phyloP scores from a whole-genome alignment of 768 basidiomycete genomes.

The Boletus pseudo-olivaceus region DNA sequence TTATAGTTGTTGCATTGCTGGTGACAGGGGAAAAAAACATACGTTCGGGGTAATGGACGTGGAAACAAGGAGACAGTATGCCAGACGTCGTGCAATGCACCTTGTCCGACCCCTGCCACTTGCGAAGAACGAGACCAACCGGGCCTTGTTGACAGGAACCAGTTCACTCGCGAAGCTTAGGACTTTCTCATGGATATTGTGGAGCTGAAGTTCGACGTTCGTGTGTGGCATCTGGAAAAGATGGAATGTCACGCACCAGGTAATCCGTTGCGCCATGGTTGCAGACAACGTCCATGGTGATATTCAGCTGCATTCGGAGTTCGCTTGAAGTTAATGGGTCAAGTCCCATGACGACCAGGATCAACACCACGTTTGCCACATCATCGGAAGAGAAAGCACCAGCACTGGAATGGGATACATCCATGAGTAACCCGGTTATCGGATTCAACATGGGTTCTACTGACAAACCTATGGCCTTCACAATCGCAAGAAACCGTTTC shows the following conservation, averaged over 20 bases:
- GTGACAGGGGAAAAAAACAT: background rate
- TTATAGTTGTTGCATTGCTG: background rate
- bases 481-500: conserved; percentile 40
- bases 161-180: conserved; percentile 39
- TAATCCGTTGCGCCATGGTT: conserved; percentile 32
- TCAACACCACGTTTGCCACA: conserved; percentile 45
- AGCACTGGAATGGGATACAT: conserved; percentile 28
- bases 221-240: background rate
- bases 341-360: conserved; percentile 53
- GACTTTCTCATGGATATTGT: conserved; percentile 43
- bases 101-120: conserved; percentile 46
- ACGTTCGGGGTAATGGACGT: conserved; percentile 8
- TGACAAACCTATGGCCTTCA: conserved; percentile 47
- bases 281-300: conserved; percentile 47
- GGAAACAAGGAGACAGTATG: conserved; percentile 36
- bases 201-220: conserved; percentile 38
- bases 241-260: conserved; percentile 18
- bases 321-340: conserved; percentile 47
- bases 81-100: conserved; percentile 57
- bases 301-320: conserved; percentile 44
- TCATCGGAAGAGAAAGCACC: conserved; percentile 38
- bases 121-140: conserved; percentile 48
- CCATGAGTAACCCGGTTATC: background rate
- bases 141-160: conserved; percentile 47
- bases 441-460: conserved; percentile 15